These are phyloP conservation scores for Tuber indicum DNA, from an alignment of 495 filamentous ascomycete species.

Conservation along the genomic window DNA sequence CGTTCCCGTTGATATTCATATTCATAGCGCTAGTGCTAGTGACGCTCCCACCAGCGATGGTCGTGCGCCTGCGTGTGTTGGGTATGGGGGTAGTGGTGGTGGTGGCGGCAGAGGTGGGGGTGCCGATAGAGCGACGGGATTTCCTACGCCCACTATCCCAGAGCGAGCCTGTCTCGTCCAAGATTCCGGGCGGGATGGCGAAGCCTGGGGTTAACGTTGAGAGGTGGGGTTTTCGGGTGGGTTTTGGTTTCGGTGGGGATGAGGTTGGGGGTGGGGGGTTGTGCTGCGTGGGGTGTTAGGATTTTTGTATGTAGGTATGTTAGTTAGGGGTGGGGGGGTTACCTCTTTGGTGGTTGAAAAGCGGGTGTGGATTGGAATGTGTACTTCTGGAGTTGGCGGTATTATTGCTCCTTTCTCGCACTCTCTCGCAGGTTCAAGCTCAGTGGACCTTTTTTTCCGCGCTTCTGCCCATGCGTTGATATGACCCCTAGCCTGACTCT, in stretches of 20 bases:
- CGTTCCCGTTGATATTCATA: neutral
- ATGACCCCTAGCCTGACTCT: neutral
- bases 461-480: neutral
- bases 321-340: neutral
- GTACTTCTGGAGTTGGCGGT: neutral
- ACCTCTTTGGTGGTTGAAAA: neutral
- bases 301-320: neutral
- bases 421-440: neutral
- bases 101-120: neutral
- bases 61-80: neutral
- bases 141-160: slow-evolving; percentile 33
- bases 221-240: neutral
- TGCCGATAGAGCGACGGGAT: slow-evolving; percentile 13
- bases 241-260: neutral
- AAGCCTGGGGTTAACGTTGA: slow-evolving; percentile 16
- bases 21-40: neutral
- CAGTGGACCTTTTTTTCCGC: neutral
- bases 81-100: neutral
- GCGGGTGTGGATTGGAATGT: neutral
- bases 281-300: neutral
- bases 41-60: neutral
- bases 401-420: neutral
- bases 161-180: slow-evolving; percentile 20
- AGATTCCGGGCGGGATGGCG: slow-evolving; percentile 26
- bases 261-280: neutral